Evolutionary conservation across 768 basidiomycete genomes (phyloP).

Genomic region (Suillus bovinus): DNA sequence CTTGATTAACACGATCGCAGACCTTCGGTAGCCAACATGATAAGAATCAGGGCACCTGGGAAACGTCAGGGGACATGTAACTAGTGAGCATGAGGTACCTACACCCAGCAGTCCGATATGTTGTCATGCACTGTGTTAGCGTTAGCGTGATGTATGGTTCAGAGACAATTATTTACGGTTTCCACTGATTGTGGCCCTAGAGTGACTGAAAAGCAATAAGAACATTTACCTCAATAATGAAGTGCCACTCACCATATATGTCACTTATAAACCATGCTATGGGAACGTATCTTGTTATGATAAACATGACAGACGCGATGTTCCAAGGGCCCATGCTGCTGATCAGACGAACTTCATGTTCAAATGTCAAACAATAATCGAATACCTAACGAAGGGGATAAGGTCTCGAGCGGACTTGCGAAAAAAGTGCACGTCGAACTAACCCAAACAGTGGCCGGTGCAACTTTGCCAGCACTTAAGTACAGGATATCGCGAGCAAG

Average conservation of each 20-base stretch:
- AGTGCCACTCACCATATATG: constrained; percentile 10
- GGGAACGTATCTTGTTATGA: constrained; percentile 15
- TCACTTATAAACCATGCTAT: constrained; percentile 8
- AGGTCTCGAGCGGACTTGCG: neutral
- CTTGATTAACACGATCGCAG: neutral
- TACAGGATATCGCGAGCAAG: neutral
- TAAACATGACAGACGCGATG: constrained; percentile 10
- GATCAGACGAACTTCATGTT: constrained; percentile 14
- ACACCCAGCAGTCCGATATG: constrained; percentile 14
- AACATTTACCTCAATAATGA: too few relatives aligned
- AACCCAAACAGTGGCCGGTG: constrained; percentile 14
- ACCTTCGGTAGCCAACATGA: constrained; percentile 16
- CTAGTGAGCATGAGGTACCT: neutral
- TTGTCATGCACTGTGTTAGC: constrained; percentile 11
- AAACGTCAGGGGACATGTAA: neutral
- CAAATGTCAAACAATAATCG: constrained; percentile 15
- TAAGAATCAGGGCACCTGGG: constrained; percentile 11
- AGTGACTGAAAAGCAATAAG: neutral
- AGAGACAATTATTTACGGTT: constrained; percentile 1
- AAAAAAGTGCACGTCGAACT: neutral
- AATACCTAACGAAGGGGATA: constrained; percentile 2
- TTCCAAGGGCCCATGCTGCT: constrained; percentile 3
- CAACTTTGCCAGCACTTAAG: neutral
- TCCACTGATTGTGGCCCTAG: constrained; percentile 1
- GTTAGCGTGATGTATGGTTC: neutral